These are phyloP conservation scores for Bisporella sp. DNA, from an alignment of 2,329 filamentous ascomycete species.

Conservation along the genomic window DNA sequence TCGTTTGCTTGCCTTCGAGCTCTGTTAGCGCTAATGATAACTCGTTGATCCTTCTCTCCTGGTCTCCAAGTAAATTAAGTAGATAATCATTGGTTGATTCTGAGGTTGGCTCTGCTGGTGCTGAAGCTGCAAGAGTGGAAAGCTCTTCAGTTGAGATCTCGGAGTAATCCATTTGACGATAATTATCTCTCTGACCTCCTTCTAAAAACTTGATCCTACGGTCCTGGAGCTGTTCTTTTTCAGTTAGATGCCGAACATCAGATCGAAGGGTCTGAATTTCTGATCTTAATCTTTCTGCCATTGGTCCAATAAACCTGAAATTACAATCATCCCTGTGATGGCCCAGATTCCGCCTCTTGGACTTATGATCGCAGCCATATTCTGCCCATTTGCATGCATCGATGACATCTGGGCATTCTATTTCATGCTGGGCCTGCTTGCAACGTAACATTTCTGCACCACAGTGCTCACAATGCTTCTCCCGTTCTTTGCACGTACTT, in stretches of 20 bases:
- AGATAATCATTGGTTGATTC: conserved; percentile 37
- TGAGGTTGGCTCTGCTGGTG: conserved; percentile 16
- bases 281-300: conserved; percentile 39
- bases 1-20: conserved; percentile 51
- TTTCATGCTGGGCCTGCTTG: conserved; percentile 24
- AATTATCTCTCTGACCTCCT: conserved; percentile 24
- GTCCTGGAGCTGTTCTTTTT: conserved; percentile 34
- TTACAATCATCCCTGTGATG: conserved; percentile 42
- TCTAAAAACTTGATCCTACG: conserved; percentile 37
- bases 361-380: conserved; percentile 40
- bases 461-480: conserved; percentile 21
- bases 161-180: conserved; percentile 16
- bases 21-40: conserved; percentile 50
- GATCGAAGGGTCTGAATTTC: conserved; percentile 33
- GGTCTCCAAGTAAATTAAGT: conserved; percentile 40
- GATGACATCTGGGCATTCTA: conserved; percentile 38
- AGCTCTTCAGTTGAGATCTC: conserved; percentile 19
- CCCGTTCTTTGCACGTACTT: conserved; percentile 35
- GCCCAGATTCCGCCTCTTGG: conserved; percentile 34
- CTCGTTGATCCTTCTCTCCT: conserved; percentile 49
- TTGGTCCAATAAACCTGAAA: conserved; percentile 45
- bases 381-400: conserved; percentile 40
- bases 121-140: conserved; percentile 18
- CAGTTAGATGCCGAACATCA: conserved; percentile 38
- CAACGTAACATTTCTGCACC: conserved; percentile 18